phyloP scores from a whole-genome alignment of 495 filamentous ascomycete genomes.

The Penicillium cinerascens region DNA sequence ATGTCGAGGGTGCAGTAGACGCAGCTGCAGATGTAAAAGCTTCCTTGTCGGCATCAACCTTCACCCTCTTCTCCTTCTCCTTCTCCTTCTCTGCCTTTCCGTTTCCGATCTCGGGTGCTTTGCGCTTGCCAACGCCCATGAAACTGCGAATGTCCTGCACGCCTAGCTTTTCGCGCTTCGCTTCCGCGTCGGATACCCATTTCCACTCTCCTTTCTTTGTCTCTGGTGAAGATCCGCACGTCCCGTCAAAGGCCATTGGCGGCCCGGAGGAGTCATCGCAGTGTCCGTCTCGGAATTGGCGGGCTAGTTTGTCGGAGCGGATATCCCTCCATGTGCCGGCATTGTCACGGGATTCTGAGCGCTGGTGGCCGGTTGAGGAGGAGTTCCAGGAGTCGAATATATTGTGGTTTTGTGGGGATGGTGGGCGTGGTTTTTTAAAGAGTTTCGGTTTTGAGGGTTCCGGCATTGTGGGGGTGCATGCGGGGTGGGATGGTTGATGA shows the following conservation, averaged over 20 bases:
- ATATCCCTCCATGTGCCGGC: conserved; percentile 69
- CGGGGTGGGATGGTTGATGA: not conserved
- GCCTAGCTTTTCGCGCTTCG: conserved; percentile 14
- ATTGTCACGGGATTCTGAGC: conserved; percentile 54
- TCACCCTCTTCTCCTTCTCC: conserved; percentile 1
- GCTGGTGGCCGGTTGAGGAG: conserved; percentile 75
- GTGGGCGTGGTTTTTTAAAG: not conserved
- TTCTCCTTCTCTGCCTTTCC: conserved; percentile 11
- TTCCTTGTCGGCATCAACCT: not conserved
- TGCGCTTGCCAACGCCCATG: conserved; percentile 29
- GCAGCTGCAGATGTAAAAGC: not conserved
- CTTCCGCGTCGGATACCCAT: conserved; percentile 16
- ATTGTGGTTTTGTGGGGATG: conserved; percentile 35
- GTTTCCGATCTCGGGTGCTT: conserved; percentile 6
- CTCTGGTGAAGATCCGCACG: conserved; percentile 1
- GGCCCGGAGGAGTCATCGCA: conserved; percentile 7
- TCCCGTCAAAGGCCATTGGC: conserved; percentile 20
- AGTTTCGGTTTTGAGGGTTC: conserved; percentile 1
- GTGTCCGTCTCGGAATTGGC: conserved; percentile 54
- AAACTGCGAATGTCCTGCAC: conserved; percentile 41
- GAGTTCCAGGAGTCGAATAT: conserved; percentile 81
- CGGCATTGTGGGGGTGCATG: not conserved
- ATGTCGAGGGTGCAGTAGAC: not conserved
- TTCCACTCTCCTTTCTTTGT: conserved; percentile 10
- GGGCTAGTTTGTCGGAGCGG: conserved; percentile 59